Conservation (phyloP, 2,329 filamentous ascomycete species). For the Leptographium radiaticola region DNA sequence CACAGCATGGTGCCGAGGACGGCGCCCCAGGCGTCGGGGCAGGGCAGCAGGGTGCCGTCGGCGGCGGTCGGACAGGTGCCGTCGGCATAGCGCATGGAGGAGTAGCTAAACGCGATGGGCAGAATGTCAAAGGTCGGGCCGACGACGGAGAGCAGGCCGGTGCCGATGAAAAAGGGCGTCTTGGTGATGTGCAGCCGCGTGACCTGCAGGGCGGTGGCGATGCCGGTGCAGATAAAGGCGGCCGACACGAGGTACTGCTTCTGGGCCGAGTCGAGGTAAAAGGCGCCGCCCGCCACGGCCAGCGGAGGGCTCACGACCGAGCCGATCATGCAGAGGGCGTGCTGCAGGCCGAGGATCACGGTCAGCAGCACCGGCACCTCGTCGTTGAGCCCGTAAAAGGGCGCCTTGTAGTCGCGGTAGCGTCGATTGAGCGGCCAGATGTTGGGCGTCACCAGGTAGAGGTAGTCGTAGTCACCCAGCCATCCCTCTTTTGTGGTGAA, state of each 20-base stretch:
- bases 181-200: slow-evolving; percentile 60
- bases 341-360: slow-evolving; percentile 64
- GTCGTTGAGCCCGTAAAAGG: slow-evolving; percentile 77
- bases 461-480: slow-evolving; percentile 81
- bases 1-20: slow-evolving; percentile 57
- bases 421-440: slow-evolving; percentile 66
- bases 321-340: slow-evolving; percentile 64
- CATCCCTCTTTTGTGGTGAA: slow-evolving; percentile 56
- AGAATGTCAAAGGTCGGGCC: slow-evolving; percentile 69
- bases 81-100: slow-evolving; percentile 65
- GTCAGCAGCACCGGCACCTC: slow-evolving; percentile 63
- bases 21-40: slow-evolving; percentile 62
- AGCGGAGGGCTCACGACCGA: slow-evolving; percentile 68
- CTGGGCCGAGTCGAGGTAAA: slow-evolving; percentile 45
- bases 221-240: slow-evolving; percentile 64
- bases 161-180: slow-evolving; percentile 62
- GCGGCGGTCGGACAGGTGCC: slow-evolving; percentile 50
- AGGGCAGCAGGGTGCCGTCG: slow-evolving; percentile 55
- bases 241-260: slow-evolving; percentile 72
- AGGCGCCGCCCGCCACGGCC: slow-evolving; percentile 47
- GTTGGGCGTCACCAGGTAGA: slow-evolving; percentile 68
- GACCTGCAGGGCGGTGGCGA: slow-evolving; percentile 67
- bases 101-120: slow-evolving; percentile 56
- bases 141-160: slow-evolving; percentile 62
- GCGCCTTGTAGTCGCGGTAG: slow-evolving; percentile 43